These are phyloP conservation scores for Botryotinia globosa DNA, from an alignment of 2,329 filamentous ascomycete species.

Conservation along the genomic window DNA sequence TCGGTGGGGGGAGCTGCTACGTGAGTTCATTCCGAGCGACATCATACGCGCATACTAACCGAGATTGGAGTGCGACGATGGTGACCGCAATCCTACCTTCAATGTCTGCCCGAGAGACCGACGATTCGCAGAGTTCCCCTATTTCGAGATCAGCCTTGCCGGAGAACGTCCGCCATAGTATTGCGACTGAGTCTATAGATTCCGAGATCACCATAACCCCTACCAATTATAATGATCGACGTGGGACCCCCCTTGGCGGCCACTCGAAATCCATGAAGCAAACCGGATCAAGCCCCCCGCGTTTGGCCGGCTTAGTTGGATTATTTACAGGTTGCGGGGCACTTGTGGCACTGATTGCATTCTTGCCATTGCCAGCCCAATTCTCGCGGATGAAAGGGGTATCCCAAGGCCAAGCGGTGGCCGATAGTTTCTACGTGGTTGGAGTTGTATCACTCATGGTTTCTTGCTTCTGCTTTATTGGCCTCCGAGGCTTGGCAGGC, in stretches of 20 bases:
- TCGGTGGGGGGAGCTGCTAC: conserved; percentile 88
- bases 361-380: conserved; percentile 80
- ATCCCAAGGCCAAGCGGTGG: conserved; percentile 70
- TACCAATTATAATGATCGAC: conserved; percentile 45
- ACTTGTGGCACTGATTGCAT: conserved; percentile 74
- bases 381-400: conserved; percentile 71
- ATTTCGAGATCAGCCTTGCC: conserved; percentile 23
- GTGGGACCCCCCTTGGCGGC: conserved; percentile 15
- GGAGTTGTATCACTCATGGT: conserved; percentile 69
- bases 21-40: conserved; percentile 44
- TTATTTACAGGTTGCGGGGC: conserved; percentile 91
- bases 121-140: conserved; percentile 29
- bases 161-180: conserved; percentile 49
- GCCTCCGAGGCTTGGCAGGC: conserved; percentile 65
- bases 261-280: conserved; percentile 24
- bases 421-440: conserved; percentile 85
- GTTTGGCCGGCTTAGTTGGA: conserved; percentile 85
- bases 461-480: conserved; percentile 72
- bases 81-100: conserved; percentile 89
- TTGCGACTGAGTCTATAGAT: conserved; percentile 64
- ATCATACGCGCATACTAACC: conserved; percentile 19
- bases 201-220: conserved; percentile 76
- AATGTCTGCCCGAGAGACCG: conserved; percentile 48
- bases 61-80: conserved; percentile 69
- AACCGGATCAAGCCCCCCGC: conserved; percentile 48